Percentiles rank a stretch among this genome's conserved stretches.
These are phyloP conservation scores for Domatiomyces globalis DNA, from an alignment of 2,329 filamentous ascomycete genomes.

Conservation along the genomic window DNA sequence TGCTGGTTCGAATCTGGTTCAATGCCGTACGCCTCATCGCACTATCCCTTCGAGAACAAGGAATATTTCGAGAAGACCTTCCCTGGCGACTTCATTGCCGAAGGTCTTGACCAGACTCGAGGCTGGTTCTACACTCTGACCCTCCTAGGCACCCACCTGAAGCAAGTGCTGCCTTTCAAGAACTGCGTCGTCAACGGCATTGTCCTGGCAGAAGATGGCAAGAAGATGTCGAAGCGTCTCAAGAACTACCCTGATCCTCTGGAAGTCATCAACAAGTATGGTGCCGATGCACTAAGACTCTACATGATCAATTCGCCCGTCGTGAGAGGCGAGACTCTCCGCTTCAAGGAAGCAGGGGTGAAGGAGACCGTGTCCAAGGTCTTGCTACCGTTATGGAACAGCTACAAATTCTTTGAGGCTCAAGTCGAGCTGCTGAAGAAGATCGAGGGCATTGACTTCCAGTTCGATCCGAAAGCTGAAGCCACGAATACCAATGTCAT, in stretches of 20 bases:
- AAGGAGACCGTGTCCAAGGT: conserved; percentile 84
- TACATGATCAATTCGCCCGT: conserved; percentile 89
- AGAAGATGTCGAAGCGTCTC: conserved; percentile 89
- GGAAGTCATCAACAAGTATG: conserved; percentile 66
- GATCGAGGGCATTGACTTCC: conserved; percentile 58
- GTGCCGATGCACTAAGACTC: conserved; percentile 75
- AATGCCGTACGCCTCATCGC: conserved; percentile 74
- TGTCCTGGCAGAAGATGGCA: conserved; percentile 74
- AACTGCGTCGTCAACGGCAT: conserved; percentile 85
- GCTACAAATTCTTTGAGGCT: conserved; percentile 80
- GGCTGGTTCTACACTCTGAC: conserved; percentile 87
- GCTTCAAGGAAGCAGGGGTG: conserved; percentile 74
- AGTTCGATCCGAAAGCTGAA: conserved; percentile 58
- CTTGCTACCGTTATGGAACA: conserved; percentile 75
- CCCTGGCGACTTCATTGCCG: conserved; percentile 77
- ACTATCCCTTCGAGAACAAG: conserved; percentile 75
- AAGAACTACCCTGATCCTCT: conserved; percentile 81
- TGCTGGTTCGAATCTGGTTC: conserved; percentile 88
- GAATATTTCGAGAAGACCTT: conserved; percentile 62
- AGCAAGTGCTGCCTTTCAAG: conserved; percentile 66
- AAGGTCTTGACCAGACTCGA: conserved; percentile 74
- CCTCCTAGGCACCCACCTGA: conserved; percentile 70
- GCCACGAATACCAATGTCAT: conserved; percentile 70
- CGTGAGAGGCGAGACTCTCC: conserved; percentile 67
- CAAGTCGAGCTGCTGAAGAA: conserved; percentile 77